A percentile compares a stretch with the other conserved stretches of the same genome.
Conservation (phyloP, 2,329 filamentous ascomycete genomes). For the Penicillium nordicum region DNA sequence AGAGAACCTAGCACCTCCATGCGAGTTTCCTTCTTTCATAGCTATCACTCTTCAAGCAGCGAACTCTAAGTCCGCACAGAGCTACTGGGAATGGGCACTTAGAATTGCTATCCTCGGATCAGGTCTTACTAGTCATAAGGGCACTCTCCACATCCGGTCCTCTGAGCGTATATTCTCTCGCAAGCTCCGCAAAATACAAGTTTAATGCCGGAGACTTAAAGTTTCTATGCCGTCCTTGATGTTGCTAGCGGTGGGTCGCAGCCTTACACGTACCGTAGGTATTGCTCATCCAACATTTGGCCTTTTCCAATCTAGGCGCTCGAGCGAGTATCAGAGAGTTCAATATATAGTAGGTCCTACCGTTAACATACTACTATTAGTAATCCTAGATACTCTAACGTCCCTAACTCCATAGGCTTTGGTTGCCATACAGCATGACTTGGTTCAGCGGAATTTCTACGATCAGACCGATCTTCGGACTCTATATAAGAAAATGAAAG, state of each 20-base stretch:
- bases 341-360: neutral
- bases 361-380: constrained; percentile 1
- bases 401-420: neutral
- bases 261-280: neutral
- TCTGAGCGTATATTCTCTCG: neutral
- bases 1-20: too few relatives aligned
- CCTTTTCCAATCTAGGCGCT: constrained; percentile 4
- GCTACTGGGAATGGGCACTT: too few relatives aligned
- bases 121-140: neutral
- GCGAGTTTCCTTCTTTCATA: too few relatives aligned
- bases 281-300: constrained; percentile 2
- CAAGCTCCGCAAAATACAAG: neutral
- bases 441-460: neutral
- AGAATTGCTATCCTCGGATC: too few relatives aligned
- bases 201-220: neutral
- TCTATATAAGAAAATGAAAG: neutral
- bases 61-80: too few relatives aligned
- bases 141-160: neutral
- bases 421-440: neutral
- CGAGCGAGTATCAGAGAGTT: neutral
- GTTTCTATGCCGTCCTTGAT: constrained; percentile 2
- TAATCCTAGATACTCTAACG: neutral
- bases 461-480: neutral
- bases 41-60: too few relatives aligned
- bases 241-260: neutral